These are phyloP conservation scores for Sarcodon aspratus DNA, from an alignment of 768 basidiomycete genomes.

Conservation along the genomic window DNA sequence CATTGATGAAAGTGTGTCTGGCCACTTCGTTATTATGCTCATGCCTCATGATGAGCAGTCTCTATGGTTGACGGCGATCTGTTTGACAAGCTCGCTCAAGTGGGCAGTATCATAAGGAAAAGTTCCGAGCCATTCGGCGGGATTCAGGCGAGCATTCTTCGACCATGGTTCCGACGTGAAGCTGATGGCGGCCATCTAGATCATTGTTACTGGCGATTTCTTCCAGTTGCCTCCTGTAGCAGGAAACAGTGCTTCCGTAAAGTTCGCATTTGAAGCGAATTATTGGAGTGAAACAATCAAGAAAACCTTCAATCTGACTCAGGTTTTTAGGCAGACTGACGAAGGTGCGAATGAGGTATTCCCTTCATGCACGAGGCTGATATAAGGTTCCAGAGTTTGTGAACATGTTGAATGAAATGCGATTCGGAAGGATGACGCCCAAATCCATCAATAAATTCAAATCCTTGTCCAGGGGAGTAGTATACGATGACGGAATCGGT, in stretches of 20 bases:
- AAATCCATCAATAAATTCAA: conserved; percentile 64
- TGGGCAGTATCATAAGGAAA: conserved; percentile 57
- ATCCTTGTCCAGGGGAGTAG: conserved; percentile 54
- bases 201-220: conserved; percentile 94
- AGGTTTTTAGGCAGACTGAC: conserved; percentile 92
- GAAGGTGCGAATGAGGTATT: conserved; percentile 41
- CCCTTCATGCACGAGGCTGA: background rate
- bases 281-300: conserved; percentile 66
- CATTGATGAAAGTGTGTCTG: conserved; percentile 59
- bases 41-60: conserved; percentile 34
- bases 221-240: conserved; percentile 94
- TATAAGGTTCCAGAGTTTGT: conserved; percentile 55
- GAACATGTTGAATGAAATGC: conserved; percentile 97
- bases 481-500: conserved; percentile 70
- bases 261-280: conserved; percentile 88
- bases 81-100: conserved; percentile 78
- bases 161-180: background rate
- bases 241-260: conserved; percentile 44
- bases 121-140: conserved; percentile 78
- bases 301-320: conserved; percentile 83
- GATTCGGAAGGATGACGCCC: conserved; percentile 64
- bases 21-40: conserved; percentile 1
- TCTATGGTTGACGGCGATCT: conserved; percentile 95
- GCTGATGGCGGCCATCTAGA: conserved; percentile 23
- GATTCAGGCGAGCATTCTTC: conserved; percentile 53